A percentile compares a stretch with the other conserved stretches of the same genome.
Conservation (phyloP, 495 filamentous ascomycete species). For the Aspergillus cristatus region DNA sequence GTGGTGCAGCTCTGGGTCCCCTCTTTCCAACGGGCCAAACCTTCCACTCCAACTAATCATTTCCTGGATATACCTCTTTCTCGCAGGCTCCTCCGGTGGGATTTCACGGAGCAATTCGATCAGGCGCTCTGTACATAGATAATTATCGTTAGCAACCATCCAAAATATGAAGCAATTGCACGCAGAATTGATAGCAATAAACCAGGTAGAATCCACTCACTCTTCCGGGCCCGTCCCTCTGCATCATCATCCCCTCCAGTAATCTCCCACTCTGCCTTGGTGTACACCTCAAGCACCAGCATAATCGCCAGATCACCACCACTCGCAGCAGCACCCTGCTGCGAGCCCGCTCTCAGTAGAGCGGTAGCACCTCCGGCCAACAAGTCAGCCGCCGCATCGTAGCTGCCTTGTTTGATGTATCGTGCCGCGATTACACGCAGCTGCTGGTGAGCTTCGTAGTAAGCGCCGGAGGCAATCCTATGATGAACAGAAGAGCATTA, state of each 20-base stretch:
- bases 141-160: not conserved
- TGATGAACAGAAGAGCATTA: slow-evolving; percentile 7
- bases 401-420: slow-evolving; percentile 80
- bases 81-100: slow-evolving; percentile 70
- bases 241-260: slow-evolving; percentile 45
- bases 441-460: slow-evolving; percentile 97
- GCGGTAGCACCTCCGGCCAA: slow-evolving; percentile 75
- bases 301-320: slow-evolving; percentile 84
- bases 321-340: slow-evolving; percentile 66
- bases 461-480: slow-evolving; percentile 86
- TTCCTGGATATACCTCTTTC: slow-evolving; percentile 85
- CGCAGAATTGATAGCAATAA: too few relatives aligned
- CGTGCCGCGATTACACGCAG: slow-evolving; percentile 86
- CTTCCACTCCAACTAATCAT: slow-evolving; percentile 82
- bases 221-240: slow-evolving; percentile 32
- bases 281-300: slow-evolving; percentile 79
- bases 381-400: slow-evolving; percentile 74
- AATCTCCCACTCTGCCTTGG: slow-evolving; percentile 67
- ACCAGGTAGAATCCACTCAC: too few relatives aligned
- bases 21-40: slow-evolving; percentile 78
- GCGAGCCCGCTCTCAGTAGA: slow-evolving; percentile 68
- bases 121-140: slow-evolving; percentile 38
- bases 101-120: slow-evolving; percentile 67
- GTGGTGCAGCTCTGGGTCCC: slow-evolving; percentile 93
- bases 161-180: not conserved